Conservation (phyloP, 2,329 filamentous ascomycete genomes). For the Neopestalotiopsis sp. region DNA sequence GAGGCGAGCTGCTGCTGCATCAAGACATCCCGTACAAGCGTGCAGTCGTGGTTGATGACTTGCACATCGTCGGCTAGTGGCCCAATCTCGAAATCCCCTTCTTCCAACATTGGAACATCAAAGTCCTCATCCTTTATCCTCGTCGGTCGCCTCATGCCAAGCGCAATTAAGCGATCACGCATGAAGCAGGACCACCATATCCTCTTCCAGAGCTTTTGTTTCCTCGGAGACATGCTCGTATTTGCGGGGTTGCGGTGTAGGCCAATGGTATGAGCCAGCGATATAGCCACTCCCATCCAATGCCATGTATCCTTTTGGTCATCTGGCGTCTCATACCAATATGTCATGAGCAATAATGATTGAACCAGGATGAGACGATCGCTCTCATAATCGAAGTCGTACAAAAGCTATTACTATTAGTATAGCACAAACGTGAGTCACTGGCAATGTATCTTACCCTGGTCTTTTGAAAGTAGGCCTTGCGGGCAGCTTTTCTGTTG, state of each 20-base stretch:
- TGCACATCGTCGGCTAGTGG: constrained; percentile 70
- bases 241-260: constrained; percentile 83
- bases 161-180: constrained; percentile 87
- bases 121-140: constrained; percentile 93
- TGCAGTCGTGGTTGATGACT: constrained; percentile 73
- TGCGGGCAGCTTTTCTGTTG: constrained; percentile 80
- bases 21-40: constrained; percentile 70
- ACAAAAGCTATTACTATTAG: constrained; percentile 67
- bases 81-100: constrained; percentile 84
- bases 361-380: constrained; percentile 90
- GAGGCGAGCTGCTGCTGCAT: constrained; percentile 81
- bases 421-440: constrained; percentile 7
- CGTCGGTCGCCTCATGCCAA: constrained; percentile 92
- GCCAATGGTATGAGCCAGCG: constrained; percentile 90
- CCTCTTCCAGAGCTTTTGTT: constrained; percentile 87
- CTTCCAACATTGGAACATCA: constrained; percentile 86
- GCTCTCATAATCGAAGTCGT: constrained; percentile 94
- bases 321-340: constrained; percentile 96
- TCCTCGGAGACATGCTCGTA: constrained; percentile 74
- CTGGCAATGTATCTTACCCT: constrained; percentile 61
- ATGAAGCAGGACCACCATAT: constrained; percentile 99
- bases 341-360: constrained; percentile 88
- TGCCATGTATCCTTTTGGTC: constrained; percentile 99
- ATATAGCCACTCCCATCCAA: constrained; percentile 97
- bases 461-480: constrained; percentile 87